Percentiles rank a stretch among this genome's conserved stretches.
Conservation (phyloP, 2,329 filamentous ascomycete species). For the Raffaelea albimanens region DNA sequence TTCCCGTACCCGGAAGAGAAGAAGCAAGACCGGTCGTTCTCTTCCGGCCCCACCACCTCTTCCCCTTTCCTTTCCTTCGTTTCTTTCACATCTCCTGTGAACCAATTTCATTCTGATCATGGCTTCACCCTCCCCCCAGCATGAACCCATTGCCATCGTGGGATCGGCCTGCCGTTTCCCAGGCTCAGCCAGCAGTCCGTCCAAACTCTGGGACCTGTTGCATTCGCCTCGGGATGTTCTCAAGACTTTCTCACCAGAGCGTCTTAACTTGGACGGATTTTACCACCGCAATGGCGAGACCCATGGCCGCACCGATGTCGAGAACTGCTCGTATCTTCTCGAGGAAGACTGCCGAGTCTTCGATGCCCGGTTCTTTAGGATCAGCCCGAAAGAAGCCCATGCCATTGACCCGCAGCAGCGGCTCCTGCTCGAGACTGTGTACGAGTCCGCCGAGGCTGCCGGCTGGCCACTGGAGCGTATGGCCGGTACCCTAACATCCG, state of each 20-base stretch:
- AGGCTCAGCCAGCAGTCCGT: neutral
- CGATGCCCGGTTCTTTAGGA: slow-evolving; percentile 28
- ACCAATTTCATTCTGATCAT: too few relatives aligned
- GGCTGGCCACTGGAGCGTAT: slow-evolving; percentile 22
- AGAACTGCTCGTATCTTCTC: neutral
- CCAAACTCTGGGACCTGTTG: neutral
- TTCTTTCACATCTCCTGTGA: too few relatives aligned
- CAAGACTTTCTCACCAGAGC: neutral
- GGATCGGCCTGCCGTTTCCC: neutral
- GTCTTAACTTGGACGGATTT: neutral
- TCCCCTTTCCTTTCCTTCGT: too few relatives aligned
- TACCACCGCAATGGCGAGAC: neutral
- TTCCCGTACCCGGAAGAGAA: too few relatives aligned
- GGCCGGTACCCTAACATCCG: slow-evolving; percentile 23
- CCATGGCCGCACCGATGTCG: neutral
- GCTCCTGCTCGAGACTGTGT: slow-evolving; percentile 25
- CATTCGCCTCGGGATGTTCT: neutral
- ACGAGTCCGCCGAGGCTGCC: slow-evolving; percentile 26
- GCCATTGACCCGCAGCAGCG: slow-evolving; percentile 26
- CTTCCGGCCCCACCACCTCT: too few relatives aligned
- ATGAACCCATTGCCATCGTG: neutral
- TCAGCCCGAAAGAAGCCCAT: slow-evolving; percentile 26
- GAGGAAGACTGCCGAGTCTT: slow-evolving; percentile 16
- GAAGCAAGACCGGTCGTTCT: too few relatives aligned
- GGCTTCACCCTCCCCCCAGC: neutral